Base-by-base conservation (phyloP, 192 early-diverging fungal species). In the Paraglomus brasilianum region DNA sequence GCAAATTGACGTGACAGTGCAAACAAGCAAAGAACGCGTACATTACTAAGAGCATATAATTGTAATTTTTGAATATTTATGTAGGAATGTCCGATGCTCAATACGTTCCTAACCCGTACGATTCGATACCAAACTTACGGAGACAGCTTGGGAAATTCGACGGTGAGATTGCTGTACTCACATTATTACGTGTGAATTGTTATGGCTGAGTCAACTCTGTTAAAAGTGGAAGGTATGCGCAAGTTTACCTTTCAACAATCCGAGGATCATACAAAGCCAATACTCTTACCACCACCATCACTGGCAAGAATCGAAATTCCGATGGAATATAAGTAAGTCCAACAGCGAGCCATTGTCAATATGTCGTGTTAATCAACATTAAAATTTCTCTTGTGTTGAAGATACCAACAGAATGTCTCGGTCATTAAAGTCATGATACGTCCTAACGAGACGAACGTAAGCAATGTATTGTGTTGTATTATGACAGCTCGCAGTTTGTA, bases 61-160 rank as follows among this genome's bases (percentile, higher is more conserved):
- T 30, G 6, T 56, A 30, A 11, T 38, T 7, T 19, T 17, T 17
- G 10, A 55, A 55, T 5, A 55, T 22, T 41, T 41, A 42, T 11
- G 39, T 44, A 88, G 87, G 73, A 14, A 70, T 89, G 56, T 83
- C 86, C 0, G 88, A 90, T 70, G 89, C 73, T 70, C 88, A 90
- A 66, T 80, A 75, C 46, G 5, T 81, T 11, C 72, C 81, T n/a
- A 74, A 83, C 44, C 72, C 75, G 21, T 66, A 70, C 1, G 78
- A 86, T 48, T 77, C 80, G 5, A 72, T 86, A 39, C 50, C 57
- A n/a, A 50, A 81, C 56, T 70, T 89, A 30, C 71, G 74, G 40
- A 60, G 81, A 41, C 69, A 73, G 38, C 49, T 89, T 17, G 46
- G 75, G n/a, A 67, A 39, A 13, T 81, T 76, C 56, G 62, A 87